A percentile compares a stretch with the other conserved stretches of the same genome.
phyloP scores from a whole-genome alignment of 257 asterid genomes.

The Ilex aquifolium region DNA sequence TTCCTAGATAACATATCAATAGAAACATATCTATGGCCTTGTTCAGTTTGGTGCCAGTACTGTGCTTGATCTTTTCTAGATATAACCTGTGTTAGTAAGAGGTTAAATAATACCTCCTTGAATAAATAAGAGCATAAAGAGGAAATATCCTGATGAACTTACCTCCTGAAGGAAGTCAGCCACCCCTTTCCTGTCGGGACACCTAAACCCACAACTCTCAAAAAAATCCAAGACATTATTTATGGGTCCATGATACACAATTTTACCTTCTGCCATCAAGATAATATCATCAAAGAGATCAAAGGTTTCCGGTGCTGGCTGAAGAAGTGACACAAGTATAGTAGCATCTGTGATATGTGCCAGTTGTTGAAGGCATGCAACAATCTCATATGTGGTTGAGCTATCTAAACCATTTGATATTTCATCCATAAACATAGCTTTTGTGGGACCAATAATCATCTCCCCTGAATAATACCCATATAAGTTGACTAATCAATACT shows the following conservation, averaged over 20 bases:
- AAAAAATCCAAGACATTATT: slow-evolving; percentile 26
- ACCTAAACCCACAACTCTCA: slow-evolving; percentile 36
- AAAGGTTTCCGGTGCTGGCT: slow-evolving; percentile 55
- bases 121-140: background rate
- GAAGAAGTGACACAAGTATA: slow-evolving; percentile 49
- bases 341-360: slow-evolving; percentile 49
- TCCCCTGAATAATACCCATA: slow-evolving; percentile 26
- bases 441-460: slow-evolving; percentile 53
- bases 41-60: slow-evolving; percentile 34
- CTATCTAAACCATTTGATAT: slow-evolving; percentile 51
- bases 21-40: slow-evolving; percentile 33
- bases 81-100: slow-evolving; percentile 27
- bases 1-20: slow-evolving; percentile 33
- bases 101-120: slow-evolving; percentile 2
- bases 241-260: slow-evolving; percentile 42
- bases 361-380: slow-evolving; percentile 39
- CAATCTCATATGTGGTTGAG: slow-evolving; percentile 47
- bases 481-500: background rate
- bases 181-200: slow-evolving; percentile 53
- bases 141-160: slow-evolving; percentile 1
- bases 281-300: slow-evolving; percentile 48
- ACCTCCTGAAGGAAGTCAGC: slow-evolving; percentile 58
- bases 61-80: slow-evolving; percentile 50
- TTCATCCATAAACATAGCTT: slow-evolving; percentile 52
- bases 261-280: slow-evolving; percentile 44